phyloP scores from a whole-genome alignment of 441 rosid genomes.

The Croton laevigatus region DNA sequence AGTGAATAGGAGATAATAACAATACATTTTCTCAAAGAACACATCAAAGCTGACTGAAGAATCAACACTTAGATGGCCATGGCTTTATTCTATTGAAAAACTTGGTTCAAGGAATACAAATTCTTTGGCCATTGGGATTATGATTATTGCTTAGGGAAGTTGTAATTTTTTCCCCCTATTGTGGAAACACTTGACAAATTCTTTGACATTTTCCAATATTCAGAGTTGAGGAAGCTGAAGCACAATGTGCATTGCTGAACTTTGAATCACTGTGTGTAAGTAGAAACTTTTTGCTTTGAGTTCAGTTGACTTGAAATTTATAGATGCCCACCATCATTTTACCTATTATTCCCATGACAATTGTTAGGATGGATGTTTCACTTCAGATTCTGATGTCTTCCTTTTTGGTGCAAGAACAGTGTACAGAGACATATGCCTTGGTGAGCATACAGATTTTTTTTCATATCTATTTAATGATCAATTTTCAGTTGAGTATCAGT shows the following conservation, averaged over 20 bases:
- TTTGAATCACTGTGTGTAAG: conserved; percentile 85
- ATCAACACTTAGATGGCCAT: background rate
- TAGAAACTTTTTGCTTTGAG: conserved; percentile 8
- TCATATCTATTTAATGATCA: conserved; percentile 13
- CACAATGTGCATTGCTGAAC: conserved; percentile 84
- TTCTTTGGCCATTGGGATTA: background rate
- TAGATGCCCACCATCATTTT: background rate
- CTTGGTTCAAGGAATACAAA: conserved; percentile 1
- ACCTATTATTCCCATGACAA: conserved; percentile 1
- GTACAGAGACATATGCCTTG: conserved; percentile 87
- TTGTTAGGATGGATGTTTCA: conserved; percentile 88
- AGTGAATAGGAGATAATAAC: background rate
- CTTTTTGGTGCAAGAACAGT: conserved; percentile 93
- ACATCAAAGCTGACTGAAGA: background rate
- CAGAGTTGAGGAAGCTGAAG: conserved; percentile 96
- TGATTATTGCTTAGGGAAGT: background rate
- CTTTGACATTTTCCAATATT: conserved; percentile 19
- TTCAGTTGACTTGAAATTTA: background rate
- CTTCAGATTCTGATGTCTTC: conserved; percentile 87
- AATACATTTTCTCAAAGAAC: background rate
- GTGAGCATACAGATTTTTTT: conserved; percentile 34
- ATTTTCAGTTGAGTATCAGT: conserved; percentile 8
- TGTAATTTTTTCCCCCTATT: background rate
- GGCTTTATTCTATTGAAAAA: background rate
- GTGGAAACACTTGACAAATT: conserved; percentile 3